phyloP scores from a whole-genome alignment of 1,284 basidiomycete species.

The Moniliophthora roreri region DNA sequence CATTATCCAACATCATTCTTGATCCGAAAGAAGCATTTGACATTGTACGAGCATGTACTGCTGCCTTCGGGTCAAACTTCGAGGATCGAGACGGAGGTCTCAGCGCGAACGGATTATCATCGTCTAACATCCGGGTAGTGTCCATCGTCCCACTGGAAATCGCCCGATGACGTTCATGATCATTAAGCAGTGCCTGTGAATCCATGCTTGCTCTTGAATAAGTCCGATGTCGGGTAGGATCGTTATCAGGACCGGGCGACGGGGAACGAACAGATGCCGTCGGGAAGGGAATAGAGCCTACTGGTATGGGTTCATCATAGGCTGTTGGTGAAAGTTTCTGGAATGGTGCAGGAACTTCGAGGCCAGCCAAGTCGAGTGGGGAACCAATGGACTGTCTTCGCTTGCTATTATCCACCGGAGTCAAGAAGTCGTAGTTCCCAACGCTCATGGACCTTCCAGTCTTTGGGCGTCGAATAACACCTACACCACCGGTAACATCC shows the following conservation, averaged over 20 bases:
- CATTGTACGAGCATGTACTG: slow-evolving; percentile 54
- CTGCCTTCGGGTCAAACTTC: slow-evolving; percentile 69
- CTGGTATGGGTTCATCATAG: slow-evolving; percentile 43
- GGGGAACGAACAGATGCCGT: slow-evolving; percentile 51
- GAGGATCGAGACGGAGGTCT: slow-evolving; percentile 63
- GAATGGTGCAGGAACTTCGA: slow-evolving; percentile 37
- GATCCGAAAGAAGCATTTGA: slow-evolving; percentile 70
- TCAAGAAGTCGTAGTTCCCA: slow-evolving; percentile 55
- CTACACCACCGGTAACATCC: slow-evolving; percentile 31
- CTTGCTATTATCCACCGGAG: slow-evolving; percentile 23
- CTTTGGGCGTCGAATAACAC: slow-evolving; percentile 30
- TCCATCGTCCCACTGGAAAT: slow-evolving; percentile 40
- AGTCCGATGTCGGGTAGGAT: slow-evolving; percentile 37
- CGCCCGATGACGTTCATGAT: slow-evolving; percentile 25
- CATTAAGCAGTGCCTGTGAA: slow-evolving; percentile 13
- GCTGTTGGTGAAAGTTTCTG: slow-evolving; percentile 45
- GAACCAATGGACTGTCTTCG: slow-evolving; percentile 52
- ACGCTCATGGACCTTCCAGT: slow-evolving; percentile 62
- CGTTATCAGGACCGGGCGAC: slow-evolving; percentile 43
- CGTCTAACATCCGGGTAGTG: slow-evolving; percentile 33
- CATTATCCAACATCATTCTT: slow-evolving; percentile 58
- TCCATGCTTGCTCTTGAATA: slow-evolving; percentile 35
- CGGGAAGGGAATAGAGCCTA: slow-evolving; percentile 65
- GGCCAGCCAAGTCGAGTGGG: slow-evolving; percentile 53
- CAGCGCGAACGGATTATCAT: slow-evolving; percentile 62